Base-by-base conservation (phyloP, 768 basidiomycete genomes). In the Tylopilus sp. region DNA sequence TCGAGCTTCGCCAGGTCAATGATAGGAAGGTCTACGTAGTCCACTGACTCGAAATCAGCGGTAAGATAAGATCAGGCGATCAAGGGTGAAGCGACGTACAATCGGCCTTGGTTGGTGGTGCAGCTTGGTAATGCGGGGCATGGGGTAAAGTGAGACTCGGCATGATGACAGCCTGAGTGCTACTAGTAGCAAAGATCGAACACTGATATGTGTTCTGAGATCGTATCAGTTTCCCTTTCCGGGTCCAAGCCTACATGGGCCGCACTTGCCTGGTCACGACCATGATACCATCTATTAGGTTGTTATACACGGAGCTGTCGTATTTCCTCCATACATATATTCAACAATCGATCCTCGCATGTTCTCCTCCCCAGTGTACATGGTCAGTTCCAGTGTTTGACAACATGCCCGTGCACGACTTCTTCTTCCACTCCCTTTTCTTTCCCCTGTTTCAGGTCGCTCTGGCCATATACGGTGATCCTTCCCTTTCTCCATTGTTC, bases 381-480 rank as follows among this genome's bases (percentile, higher is more conserved):
- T n/a, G n/a, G n/a, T 59, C 53, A 85, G 55, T 75, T 82, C 56
- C 79, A 83, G 52, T 82, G 80, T 58, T 77, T 79, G 7, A 83
- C 79, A 4, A 80, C 52, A 1, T 83, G 71, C 0, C 81, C 81
- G 18, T 73, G 75, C 40, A 83, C 70, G 41, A 78, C 53, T 55
- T 83, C 81, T 58, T 81, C 79, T 55, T 85, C 79, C 2, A 79
- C 74, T 1, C 71, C 73, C 1, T 71, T 68, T 20, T 74, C 75
- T 38, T 53, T 63, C 17, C 70, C 65, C 30, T 66, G 64, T 51
- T 72, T 73, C 39, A 82, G 64, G 18, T 73, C 68, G 4, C 59
- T 74, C 55, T 74, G 71, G 1, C 82, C 83, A 60, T 80, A 86
- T 0, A 77, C 74, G 12, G 62, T 66, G 2, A 76, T 81, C 53